Evolutionary conservation across 768 basidiomycete genomes (phyloP).

Genomic region (Phaeolepiota aurea): DNA sequence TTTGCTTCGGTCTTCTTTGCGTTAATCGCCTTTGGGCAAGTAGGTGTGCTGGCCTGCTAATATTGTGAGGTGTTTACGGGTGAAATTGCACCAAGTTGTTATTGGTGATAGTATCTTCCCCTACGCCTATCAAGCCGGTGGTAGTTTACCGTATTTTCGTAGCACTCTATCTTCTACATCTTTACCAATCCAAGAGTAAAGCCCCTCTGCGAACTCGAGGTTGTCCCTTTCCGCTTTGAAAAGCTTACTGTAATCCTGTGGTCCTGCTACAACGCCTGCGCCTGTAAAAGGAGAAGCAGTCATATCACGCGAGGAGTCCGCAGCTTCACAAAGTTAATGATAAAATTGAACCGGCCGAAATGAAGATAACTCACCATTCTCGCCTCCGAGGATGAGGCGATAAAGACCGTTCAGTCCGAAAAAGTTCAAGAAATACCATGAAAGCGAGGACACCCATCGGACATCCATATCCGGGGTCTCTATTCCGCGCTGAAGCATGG

Average conservation of each 20-base stretch:
- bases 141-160: conserved; percentile 61
- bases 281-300: conserved; percentile 61
- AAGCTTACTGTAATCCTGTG: conserved; percentile 83
- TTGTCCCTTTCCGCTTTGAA: conserved; percentile 92
- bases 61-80: too few species aligned
- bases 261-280: conserved; percentile 38
- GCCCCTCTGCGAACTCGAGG: conserved; percentile 81
- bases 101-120: too few species aligned
- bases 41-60: too few species aligned
- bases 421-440: conserved; percentile 99
- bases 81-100: too few species aligned
- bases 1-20: too few species aligned
- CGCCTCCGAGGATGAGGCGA: conserved; percentile 83
- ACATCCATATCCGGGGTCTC: conserved; percentile 97
- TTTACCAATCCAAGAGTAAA: conserved; percentile 77
- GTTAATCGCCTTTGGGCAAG: too few species aligned
- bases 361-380: conserved; percentile 61
- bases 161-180: conserved; percentile 77
- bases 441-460: conserved; percentile 96
- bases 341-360: conserved; percentile 1
- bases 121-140: not conserved
- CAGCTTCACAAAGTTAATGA: conserved; percentile 39
- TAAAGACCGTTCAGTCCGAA: conserved; percentile 96
- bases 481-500: conserved; percentile 94
- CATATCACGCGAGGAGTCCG: conserved; percentile 73